phyloP scores from a whole-genome alignment of 163 green algal genomes.

The Coccomyxa subellipsoidea region DNA sequence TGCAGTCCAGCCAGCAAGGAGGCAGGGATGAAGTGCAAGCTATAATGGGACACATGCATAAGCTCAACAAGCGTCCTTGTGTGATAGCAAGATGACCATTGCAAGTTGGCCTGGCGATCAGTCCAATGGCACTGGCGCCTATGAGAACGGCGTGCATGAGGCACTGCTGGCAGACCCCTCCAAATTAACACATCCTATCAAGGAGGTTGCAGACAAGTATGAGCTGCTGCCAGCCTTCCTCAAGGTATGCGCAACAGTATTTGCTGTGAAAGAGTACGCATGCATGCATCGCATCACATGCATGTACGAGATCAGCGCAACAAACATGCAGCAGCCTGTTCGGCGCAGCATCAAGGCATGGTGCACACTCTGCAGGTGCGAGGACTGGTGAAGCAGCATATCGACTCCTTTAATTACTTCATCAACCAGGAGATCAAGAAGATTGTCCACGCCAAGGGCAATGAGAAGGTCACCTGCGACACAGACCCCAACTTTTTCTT shows the following conservation, averaged over 20 bases:
- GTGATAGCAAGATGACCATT: not conserved
- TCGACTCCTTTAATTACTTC: conserved; percentile 98
- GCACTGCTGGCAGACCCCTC: not conserved
- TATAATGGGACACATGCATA: too few relatives aligned
- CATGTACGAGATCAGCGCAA: too few relatives aligned
- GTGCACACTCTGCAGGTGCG: conserved; percentile 33
- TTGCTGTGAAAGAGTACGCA: not conserved
- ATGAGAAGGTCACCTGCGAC: conserved; percentile 93
- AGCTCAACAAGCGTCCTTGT: not conserved
- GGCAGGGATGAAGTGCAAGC: too few relatives aligned
- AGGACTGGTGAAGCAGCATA: conserved; percentile 93
- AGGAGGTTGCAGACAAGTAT: conserved; percentile 90
- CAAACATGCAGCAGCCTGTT: too few relatives aligned
- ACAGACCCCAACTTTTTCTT: conserved; percentile 98
- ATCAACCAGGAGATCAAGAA: conserved; percentile 96
- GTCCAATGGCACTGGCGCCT: not conserved
- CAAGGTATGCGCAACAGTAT: conserved; percentile 62
- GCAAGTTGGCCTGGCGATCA: not conserved
- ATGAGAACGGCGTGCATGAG: not conserved
- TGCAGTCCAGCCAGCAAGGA: too few relatives aligned
- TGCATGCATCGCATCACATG: too few relatives aligned
- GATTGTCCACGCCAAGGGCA: conserved; percentile 92
- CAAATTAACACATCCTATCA: conserved; percentile 79
- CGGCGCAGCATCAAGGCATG: too few relatives aligned
- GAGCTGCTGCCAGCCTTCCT: conserved; percentile 96